Evolutionary conservation across 169 alveolate genomes (phyloP).

Genomic region (Cryptosporidium ryanae): DNA sequence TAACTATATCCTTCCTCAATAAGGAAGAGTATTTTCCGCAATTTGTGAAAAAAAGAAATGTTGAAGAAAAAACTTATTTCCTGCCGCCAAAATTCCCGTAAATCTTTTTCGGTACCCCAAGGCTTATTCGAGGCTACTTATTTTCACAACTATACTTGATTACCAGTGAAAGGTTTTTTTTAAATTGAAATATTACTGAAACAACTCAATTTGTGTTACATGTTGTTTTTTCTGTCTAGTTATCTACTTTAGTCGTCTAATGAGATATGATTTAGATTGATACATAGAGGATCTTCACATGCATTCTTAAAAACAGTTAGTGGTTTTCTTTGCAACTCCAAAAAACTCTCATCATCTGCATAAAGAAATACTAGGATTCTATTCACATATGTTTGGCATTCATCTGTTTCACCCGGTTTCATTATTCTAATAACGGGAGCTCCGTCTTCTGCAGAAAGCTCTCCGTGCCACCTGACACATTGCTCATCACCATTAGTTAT

Average conservation of each 20-base stretch:
- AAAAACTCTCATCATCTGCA: slow-evolving; percentile 89
- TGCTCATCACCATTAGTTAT: slow-evolving; percentile 88
- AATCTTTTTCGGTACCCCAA: no score
- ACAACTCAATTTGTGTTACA: no score
- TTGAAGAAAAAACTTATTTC: no score
- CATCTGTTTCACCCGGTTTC: slow-evolving; percentile 86
- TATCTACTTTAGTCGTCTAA: slow-evolving; percentile 79
- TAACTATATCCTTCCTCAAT: no score
- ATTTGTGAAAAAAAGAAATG: no score
- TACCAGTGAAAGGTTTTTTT: no score
- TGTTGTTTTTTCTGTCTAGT: no score
- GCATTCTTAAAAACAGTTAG: slow-evolving; percentile 89
- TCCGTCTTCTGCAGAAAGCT: slow-evolving; percentile 83
- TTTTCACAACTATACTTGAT: no score
- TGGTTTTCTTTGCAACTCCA: slow-evolving; percentile 86
- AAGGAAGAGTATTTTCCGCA: no score
- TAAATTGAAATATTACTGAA: no score
- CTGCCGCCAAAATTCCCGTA: no score
- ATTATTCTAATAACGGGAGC: slow-evolving; percentile 87
- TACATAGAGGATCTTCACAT: slow-evolving; percentile 89
- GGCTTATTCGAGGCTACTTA: no score
- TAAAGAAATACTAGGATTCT: slow-evolving; percentile 89
- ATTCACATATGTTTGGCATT: slow-evolving; percentile 87
- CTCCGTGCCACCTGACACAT: slow-evolving; percentile 92
- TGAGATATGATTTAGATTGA: slow-evolving; percentile 90